Evolutionary conservation across 1,284 basidiomycete species (phyloP), one percentile per base, ranked within the genome.

Genomic region (Gastroboletus turbinatus): DNA sequence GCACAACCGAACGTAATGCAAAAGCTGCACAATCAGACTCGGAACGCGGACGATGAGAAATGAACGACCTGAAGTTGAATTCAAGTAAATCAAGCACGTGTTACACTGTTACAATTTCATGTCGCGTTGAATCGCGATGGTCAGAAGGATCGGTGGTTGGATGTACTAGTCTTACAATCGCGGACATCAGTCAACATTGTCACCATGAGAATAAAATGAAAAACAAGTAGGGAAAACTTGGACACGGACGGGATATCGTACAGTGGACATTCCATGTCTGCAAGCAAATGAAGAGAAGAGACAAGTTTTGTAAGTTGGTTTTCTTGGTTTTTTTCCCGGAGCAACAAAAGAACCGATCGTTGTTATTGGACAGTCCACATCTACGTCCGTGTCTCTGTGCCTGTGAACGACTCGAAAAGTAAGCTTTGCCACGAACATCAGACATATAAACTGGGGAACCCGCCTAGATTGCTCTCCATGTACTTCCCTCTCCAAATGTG

Each of bases 401-500:
- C 36, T 36, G n/a, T 14, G 10, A 46, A 27, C 16, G 8, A 36
- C 16, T 23, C 14, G 35, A 8, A 25, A 14, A 17, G 45, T 47
- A 14, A 52, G 42, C 27, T 30, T 35, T 17, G 0, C 1, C 10
- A 42, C 5, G 13, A 33, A 10, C 27, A 17, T 5, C 14, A 16
- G 5, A 32, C n/a, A 2, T 8, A 35, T 13, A 21, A 25, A 46
- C 3, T 3, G 19, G 7, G 10, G 3, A 23, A 33, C 50, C 9
- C 16, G 5, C 60, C 52, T 63, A 63, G 35, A 27, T 2, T 1
- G 7, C 13, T 42, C 14, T 60, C 58, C 58, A 60, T 35, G 6
- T 13, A 10, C 16, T 10, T 0, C 9, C 10, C 3, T 16, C 16
- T 7, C 42, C 60, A 30, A 60, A 35, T 5, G 5, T 6, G 10